Conservation (phyloP, 1,139 yeast species). For the Magnusiomyces tetraspermus region DNA sequence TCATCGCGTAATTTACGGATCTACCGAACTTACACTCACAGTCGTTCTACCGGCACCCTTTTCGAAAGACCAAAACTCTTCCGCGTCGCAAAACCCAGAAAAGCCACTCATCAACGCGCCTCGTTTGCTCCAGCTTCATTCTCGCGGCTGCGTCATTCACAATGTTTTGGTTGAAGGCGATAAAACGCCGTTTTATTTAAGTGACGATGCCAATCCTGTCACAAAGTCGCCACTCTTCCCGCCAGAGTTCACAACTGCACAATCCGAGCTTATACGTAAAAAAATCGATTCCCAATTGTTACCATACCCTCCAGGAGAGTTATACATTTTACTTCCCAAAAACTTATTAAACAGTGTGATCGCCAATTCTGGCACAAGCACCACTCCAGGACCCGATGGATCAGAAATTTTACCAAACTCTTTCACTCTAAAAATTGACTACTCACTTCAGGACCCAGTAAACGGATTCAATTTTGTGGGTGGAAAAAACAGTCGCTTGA, state of each 20-base stretch:
- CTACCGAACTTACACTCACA: slow-evolving; percentile 65
- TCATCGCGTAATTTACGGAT: slow-evolving; percentile 48
- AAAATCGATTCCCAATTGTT: slow-evolving; percentile 16
- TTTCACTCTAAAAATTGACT: slow-evolving; percentile 59
- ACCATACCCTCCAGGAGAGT: slow-evolving; percentile 51
- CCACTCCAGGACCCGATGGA: slow-evolving; percentile 26
- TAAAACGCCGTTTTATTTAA: slow-evolving; percentile 42
- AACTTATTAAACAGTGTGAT: slow-evolving; percentile 38
- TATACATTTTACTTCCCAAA: slow-evolving; percentile 55
- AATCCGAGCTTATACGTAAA: slow-evolving; percentile 4
- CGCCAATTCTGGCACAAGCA: slow-evolving; percentile 23
- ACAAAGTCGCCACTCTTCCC: slow-evolving; percentile 48
- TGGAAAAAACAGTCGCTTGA: slow-evolving; percentile 32
- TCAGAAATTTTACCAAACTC: slow-evolving; percentile 35
- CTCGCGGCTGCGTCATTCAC: slow-evolving; percentile 62
- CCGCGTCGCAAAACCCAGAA: slow-evolving; percentile 21
- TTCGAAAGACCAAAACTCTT: neutral
- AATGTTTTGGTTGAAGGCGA: slow-evolving; percentile 56
- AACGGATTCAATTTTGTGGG: slow-evolving; percentile 74
- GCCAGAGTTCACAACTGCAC: slow-evolving; percentile 4
- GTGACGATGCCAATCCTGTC: slow-evolving; percentile 42
- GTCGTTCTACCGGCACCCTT: slow-evolving; percentile 7
- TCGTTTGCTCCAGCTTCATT: slow-evolving; percentile 46
- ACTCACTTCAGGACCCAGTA: slow-evolving; percentile 53
- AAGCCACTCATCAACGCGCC: slow-evolving; percentile 49